Conservation (phyloP, 2,329 filamentous ascomycete genomes). For the Trichoderma sp. region DNA sequence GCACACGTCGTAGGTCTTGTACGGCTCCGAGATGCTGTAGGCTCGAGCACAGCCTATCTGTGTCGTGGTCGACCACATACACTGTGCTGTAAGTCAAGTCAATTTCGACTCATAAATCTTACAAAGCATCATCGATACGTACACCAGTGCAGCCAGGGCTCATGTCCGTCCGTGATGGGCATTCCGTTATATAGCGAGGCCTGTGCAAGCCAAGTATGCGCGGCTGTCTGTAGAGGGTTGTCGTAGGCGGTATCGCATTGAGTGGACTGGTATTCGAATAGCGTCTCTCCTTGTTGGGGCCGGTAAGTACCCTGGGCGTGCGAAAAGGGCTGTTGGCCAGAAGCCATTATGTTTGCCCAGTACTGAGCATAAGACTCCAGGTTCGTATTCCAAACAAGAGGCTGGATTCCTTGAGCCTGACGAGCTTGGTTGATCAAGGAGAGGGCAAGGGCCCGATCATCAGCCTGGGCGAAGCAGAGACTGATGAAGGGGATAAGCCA, state of each 20-base stretch:
- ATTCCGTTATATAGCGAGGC: constrained; percentile 31
- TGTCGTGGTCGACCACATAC: constrained; percentile 35
- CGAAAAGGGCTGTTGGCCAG: constrained; percentile 30
- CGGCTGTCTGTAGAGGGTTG: constrained; percentile 31
- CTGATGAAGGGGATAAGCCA: constrained; percentile 19
- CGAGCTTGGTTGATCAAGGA: constrained; percentile 34
- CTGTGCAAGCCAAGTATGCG: constrained; percentile 33
- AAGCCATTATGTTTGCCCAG: constrained; percentile 36
- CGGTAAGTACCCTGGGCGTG: constrained; percentile 33
- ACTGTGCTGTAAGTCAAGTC: constrained; percentile 30
- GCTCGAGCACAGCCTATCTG: constrained; percentile 36
- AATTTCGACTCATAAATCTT: not conserved
- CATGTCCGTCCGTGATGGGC: constrained; percentile 33
- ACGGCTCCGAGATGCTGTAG: constrained; percentile 32
- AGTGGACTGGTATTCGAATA: constrained; percentile 32
- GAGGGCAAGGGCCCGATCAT: constrained; percentile 29
- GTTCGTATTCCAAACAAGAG: constrained; percentile 31
- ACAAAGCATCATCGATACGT: constrained; percentile 18
- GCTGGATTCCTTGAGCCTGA: constrained; percentile 27
- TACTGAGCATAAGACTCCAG: constrained; percentile 34
- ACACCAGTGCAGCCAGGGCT: constrained; percentile 39
- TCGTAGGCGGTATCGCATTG: constrained; percentile 32
- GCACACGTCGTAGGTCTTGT: constrained; percentile 35
- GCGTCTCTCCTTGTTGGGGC: constrained; percentile 35
- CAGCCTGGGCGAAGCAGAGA: constrained; percentile 20